Base-by-base conservation (phyloP, 352 stramenopile genomes). In the Phytophthora europaea region DNA sequence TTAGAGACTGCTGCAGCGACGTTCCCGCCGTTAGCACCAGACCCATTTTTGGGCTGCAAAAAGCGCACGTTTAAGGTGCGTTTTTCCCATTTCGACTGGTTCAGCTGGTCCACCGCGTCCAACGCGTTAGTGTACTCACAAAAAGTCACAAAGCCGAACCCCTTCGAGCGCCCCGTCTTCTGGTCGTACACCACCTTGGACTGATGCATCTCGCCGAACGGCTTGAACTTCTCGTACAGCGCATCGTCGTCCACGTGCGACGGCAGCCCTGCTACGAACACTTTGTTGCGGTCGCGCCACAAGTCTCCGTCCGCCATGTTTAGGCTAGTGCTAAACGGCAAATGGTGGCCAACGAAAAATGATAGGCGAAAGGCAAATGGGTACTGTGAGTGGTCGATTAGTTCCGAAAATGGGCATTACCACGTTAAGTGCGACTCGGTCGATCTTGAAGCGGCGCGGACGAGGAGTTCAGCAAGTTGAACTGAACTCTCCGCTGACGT, bases 201-300 rank as follows among this genome's bases (percentile, higher is more conserved):
- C 76, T 96, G 89, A 73, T 94, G 89, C 89, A 96, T 96, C 61
- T 92, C 84, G 28, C 89, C 89, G 54, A 93, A 94, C 9, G 69
- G 18, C 33, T 86, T 78, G 72, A 94, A 96, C 70, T 94, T 94
- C 2, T 81, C 76, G 65, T 85, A 88, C 45, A 96, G 75, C 60
- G 84, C 84, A 57, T 83, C 70, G 50, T 96, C 89, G 65, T 94
- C 86, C 38, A 76, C 86, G 38, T 89, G 64, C 22, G 74, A 31
- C 8, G 89, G 89, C 34, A 96, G 71, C 1, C 89, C 89, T 12
- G 87, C 89, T 50, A 96, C 88, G 70, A 96, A 94, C 57, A 96
- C 84, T 79, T 96, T 96, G 79, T 94, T 96, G 73, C 89, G 89
- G 75, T 96, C 89, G 57, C 89, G 89, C 89, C 89, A 96, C 31